phyloP scores from a whole-genome alignment of 2,329 filamentous ascomycete genomes.

The Verticillium alfalfae region DNA sequence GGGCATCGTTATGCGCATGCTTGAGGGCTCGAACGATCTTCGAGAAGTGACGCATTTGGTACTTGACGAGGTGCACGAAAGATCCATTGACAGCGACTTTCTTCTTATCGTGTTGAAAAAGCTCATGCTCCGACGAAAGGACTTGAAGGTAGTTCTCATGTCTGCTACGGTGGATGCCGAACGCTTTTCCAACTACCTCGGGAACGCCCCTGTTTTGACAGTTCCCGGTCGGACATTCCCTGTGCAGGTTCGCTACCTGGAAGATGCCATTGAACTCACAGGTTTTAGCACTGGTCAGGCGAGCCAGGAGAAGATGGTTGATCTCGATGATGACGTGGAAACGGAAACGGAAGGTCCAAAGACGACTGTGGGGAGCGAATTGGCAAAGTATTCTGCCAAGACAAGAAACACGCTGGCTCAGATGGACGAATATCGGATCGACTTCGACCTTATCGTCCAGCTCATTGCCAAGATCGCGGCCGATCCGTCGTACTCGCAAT shows the following conservation, averaged over 20 bases:
- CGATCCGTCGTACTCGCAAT: conserved; percentile 59
- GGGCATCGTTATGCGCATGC: conserved; percentile 95
- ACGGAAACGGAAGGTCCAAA: conserved; percentile 39
- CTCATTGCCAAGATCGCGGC: conserved; percentile 72
- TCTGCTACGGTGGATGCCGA: conserved; percentile 94
- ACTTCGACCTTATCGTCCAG: conserved; percentile 79
- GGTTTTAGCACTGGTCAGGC: conserved; percentile 55
- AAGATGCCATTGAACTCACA: conserved; percentile 87
- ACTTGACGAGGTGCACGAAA: conserved; percentile 96
- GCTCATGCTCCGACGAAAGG: conserved; percentile 67
- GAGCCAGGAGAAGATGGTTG: conserved; percentile 47
- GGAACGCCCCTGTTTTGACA: conserved; percentile 77
- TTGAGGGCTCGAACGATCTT: conserved; percentile 82
- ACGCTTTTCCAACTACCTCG: conserved; percentile 83
- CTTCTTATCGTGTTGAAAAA: conserved; percentile 86
- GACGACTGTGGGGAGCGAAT: conserved; percentile 46
- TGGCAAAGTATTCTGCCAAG: conserved; percentile 67
- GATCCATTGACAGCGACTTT: conserved; percentile 95
- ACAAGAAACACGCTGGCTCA: conserved; percentile 70
- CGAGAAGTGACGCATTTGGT: conserved; percentile 88
- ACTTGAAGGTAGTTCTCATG: conserved; percentile 93
- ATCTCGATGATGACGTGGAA: conserved; percentile 58
- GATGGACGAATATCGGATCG: conserved; percentile 87
- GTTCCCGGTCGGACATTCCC: conserved; percentile 93
- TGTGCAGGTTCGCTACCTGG: conserved; percentile 79